phyloP scores from a whole-genome alignment of 2,329 filamentous ascomycete species.

The Incumbomyces delicatus region DNA sequence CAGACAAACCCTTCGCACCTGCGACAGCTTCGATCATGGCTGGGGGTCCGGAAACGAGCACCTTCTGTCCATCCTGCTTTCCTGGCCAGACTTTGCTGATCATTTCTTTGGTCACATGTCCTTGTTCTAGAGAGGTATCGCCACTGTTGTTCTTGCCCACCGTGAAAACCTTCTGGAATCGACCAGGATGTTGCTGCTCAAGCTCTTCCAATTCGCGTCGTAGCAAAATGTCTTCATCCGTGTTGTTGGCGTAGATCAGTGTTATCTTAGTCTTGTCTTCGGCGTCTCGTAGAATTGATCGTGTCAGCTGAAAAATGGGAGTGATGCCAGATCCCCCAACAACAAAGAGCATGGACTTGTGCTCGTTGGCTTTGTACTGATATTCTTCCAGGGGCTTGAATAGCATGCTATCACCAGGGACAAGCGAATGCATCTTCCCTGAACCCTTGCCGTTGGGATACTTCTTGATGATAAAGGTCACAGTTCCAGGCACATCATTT shows the following conservation, averaged over 20 bases:
- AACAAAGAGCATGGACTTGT: slow-evolving; percentile 49
- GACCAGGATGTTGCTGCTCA: slow-evolving; percentile 41
- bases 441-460: slow-evolving; percentile 58
- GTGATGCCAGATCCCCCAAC: slow-evolving; percentile 66
- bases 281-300: slow-evolving; percentile 52
- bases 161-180: slow-evolving; percentile 50
- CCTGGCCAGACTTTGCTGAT: slow-evolving; percentile 42
- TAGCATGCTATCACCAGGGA: slow-evolving; percentile 51
- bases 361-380: slow-evolving; percentile 41
- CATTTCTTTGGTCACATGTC: slow-evolving; percentile 49
- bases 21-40: slow-evolving; percentile 53
- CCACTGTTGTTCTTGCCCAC: slow-evolving; percentile 36
- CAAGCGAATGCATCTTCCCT: slow-evolving; percentile 55
- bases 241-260: slow-evolving; percentile 58
- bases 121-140: slow-evolving; percentile 40
- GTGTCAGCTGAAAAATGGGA: slow-evolving; percentile 56
- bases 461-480: slow-evolving; percentile 59
- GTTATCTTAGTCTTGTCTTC: slow-evolving; percentile 53
- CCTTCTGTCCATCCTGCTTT: slow-evolving; percentile 35
- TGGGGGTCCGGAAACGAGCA: slow-evolving; percentile 61
- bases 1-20: slow-evolving; percentile 30
- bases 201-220: slow-evolving; percentile 46
- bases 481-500: slow-evolving; percentile 44
- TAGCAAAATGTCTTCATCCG: slow-evolving; percentile 52
- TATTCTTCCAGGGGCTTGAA: slow-evolving; percentile 49